phyloP scores from a whole-genome alignment of 1,139 yeast genomes.

The Yamadazyma friedrichii region DNA sequence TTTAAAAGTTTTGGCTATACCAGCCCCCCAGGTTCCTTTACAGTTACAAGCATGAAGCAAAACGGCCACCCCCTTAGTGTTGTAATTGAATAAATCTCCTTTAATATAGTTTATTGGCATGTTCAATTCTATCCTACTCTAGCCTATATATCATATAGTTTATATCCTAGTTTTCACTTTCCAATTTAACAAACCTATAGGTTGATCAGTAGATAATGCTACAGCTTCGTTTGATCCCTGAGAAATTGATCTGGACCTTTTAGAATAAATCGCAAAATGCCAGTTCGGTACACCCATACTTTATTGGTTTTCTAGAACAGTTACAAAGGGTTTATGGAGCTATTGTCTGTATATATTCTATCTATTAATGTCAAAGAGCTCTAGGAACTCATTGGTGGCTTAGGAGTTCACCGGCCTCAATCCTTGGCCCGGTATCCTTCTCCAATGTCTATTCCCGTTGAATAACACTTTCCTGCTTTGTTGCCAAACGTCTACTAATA shows the following conservation, averaged over 20 bases:
- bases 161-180: not conserved
- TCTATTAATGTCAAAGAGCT: not conserved
- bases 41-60: conserved; percentile 81
- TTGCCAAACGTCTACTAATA: conserved; percentile 40
- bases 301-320: not conserved
- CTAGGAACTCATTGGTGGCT: not conserved
- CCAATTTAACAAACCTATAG: not conserved
- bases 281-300: not conserved
- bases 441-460: conserved; percentile 37
- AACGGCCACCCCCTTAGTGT: conserved; percentile 30
- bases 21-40: conserved; percentile 83
- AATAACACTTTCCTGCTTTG: conserved; percentile 38
- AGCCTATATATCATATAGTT: not conserved
- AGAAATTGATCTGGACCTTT: not conserved
- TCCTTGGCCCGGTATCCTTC: conserved; percentile 48
- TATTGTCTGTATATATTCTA: not conserved
- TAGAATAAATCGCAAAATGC: not conserved
- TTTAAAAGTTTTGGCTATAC: conserved; percentile 61
- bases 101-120: conserved; percentile 35
- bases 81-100: conserved; percentile 58
- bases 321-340: too few relatives aligned
- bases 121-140: not conserved
- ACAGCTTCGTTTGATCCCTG: not conserved
- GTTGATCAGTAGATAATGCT: not conserved
- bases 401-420: conserved; percentile 7